Base-by-base conservation (phyloP, 2,329 filamentous ascomycete genomes). In the Colletotrichum spinosum region DNA sequence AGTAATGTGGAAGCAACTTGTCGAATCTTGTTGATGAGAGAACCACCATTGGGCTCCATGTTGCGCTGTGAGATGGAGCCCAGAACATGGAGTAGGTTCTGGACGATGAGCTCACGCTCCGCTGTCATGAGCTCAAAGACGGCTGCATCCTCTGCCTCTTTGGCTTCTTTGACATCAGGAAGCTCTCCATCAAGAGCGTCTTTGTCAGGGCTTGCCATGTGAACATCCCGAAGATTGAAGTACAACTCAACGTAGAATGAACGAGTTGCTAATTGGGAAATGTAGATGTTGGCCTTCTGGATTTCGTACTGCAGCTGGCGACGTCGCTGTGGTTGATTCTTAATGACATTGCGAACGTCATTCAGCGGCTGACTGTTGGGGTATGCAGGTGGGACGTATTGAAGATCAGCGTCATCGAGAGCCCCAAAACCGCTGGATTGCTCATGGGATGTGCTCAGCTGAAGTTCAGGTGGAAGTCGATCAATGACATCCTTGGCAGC, bases 221-320 rank as follows among this genome's bases (percentile, higher is more conserved):
- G 87, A 1, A 89, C 86, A 57, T 94, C 91, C 42, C 89, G 88
- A 2, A 96, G 83, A 70, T 89, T 89, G 76, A 93, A 93, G 78
- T 95, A 97, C 69, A 94, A 90, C 75, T 97, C 93, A 0, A 97
- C 92, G 61, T 95, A 88, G 74, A 93, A 94, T 0, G 92, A 95
- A 33, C 94, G 86, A 0, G 93, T 97, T 2, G 90, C 89, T 9
- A 97, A 82, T 72, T 94, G 91, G 6, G 91, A 95, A 2, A 90
- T 88, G 73, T 95, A 93, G 44, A 97, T 92, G 75, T 97, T 97
- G 7, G 93, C 92, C 75, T 97, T 97, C 75, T 97, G 93, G 37
- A 97, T 96, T 77, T 97, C 94, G 69, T 90, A 93, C 73, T 96
- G 92, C 5, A 94, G 75, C 60, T 84, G 81, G 1, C 87, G 83